A percentile compares a stretch with the other conserved stretches of the same genome.
Conservation (phyloP, 2,329 filamentous ascomycete genomes). For the Sphaerostilbella broomeana region DNA sequence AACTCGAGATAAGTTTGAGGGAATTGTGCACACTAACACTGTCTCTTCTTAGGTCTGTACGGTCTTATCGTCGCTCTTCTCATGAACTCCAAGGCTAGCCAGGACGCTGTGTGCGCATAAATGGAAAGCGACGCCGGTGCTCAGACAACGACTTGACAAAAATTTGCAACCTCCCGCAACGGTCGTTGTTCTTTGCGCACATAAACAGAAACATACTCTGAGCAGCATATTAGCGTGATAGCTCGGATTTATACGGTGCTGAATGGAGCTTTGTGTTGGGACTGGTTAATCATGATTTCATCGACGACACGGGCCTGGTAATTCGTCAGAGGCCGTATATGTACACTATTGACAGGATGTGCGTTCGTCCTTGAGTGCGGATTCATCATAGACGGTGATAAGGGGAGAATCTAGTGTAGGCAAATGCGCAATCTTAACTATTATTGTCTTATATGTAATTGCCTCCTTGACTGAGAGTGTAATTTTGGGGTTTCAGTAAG, state of each 20-base stretch:
- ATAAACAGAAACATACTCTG: constrained; percentile 8
- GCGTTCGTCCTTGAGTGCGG: constrained; percentile 33
- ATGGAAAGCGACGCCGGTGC: neutral
- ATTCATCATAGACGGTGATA: constrained; percentile 43
- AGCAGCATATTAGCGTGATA: constrained; percentile 2
- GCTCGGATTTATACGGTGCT: constrained; percentile 6
- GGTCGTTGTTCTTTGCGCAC: constrained; percentile 4
- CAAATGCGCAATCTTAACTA: constrained; percentile 27
- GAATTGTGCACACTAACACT: too few species aligned
- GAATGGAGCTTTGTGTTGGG: constrained; percentile 19
- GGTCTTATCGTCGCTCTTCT: constrained; percentile 97
- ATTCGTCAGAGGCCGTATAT: constrained; percentile 31
- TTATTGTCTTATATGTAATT: constrained; percentile 4
- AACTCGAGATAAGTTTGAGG: too few species aligned
- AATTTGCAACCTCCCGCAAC: constrained; percentile 1
- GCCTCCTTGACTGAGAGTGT: neutral
- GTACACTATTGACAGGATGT: constrained; percentile 47
- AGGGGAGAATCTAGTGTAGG: constrained; percentile 38
- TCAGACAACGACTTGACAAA: constrained; percentile 8
- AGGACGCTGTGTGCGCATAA: constrained; percentile 50
- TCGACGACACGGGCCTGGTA: constrained; percentile 18
- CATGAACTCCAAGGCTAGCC: constrained; percentile 91
- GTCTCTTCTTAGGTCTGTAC: constrained; percentile 69
- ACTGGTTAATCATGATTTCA: constrained; percentile 19
- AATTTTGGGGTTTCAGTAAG: too few species aligned